Conservation (phyloP, 1,139 yeast species). For the Yamadazyma pseudoaaseri region DNA sequence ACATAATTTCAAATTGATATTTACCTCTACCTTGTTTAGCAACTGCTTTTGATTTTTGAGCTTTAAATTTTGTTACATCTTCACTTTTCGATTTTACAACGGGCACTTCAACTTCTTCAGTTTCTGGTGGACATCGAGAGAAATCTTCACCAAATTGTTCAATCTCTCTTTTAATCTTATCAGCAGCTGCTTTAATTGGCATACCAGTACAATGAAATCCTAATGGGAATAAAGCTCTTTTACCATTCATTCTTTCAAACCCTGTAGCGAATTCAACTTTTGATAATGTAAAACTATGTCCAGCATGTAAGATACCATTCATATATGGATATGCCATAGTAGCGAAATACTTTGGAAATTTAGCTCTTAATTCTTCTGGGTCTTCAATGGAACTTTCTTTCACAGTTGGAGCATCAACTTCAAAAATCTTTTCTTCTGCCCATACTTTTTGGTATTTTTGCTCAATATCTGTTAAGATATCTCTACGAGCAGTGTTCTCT, state of each 20-base stretch:
- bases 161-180: conserved; percentile 87
- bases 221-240: conserved; percentile 88
- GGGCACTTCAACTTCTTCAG: conserved; percentile 29
- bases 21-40: conserved; percentile 94
- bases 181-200: conserved; percentile 98
- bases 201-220: conserved; percentile 99
- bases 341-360: conserved; percentile 84
- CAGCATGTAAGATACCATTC: conserved; percentile 98
- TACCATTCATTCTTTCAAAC: conserved; percentile 92
- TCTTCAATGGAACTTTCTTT: conserved; percentile 62
- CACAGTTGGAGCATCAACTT: conserved; percentile 79
- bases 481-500: conserved; percentile 83
- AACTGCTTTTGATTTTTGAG: conserved; percentile 88
- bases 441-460: conserved; percentile 85
- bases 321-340: conserved; percentile 99
- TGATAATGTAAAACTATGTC: conserved; percentile 93
- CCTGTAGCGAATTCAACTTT: conserved; percentile 94
- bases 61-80: conserved; percentile 86
- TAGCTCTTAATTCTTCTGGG: conserved; percentile 69
- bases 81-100: conserved; percentile 44
- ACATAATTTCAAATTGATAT: conserved; percentile 94
- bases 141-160: conserved; percentile 88
- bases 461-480: conserved; percentile 85
- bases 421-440: conserved; percentile 83
- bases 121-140: conserved; percentile 60